phyloP scores from a whole-genome alignment of 352 stramenopile genomes.

The Aphanomyces euteiches region DNA sequence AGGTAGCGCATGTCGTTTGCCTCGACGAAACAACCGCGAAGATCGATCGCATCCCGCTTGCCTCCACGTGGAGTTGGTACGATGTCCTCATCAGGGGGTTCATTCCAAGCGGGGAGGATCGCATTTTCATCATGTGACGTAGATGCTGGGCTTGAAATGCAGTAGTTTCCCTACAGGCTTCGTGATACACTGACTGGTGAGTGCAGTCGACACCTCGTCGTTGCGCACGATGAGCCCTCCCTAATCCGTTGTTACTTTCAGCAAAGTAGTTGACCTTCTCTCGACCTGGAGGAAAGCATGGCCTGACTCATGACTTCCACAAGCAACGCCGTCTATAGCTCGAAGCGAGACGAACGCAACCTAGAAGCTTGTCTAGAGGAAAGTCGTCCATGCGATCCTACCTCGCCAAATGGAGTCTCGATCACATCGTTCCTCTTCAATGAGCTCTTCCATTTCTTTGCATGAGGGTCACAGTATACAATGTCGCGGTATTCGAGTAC shows the following conservation, averaged over 20 bases:
- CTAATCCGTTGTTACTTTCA: conserved; percentile 30
- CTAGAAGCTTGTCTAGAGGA: conserved; percentile 29
- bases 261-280: neutral
- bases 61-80: neutral
- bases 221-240: conserved; percentile 41
- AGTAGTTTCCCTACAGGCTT: conserved; percentile 30
- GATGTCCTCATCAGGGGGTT: neutral
- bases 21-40: conserved; percentile 55
- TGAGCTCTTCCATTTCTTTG: conserved; percentile 41
- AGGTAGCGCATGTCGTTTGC: conserved; percentile 44
- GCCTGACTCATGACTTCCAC: conserved; percentile 45
- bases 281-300: conserved; percentile 49
- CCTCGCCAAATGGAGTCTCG: conserved; percentile 50
- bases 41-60: conserved; percentile 36
- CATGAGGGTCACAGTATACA: conserved; percentile 48
- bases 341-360: conserved; percentile 44
- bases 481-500: conserved; percentile 46
- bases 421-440: conserved; percentile 45
- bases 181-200: neutral
- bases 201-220: conserved; percentile 30
- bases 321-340: conserved; percentile 48
- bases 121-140: conserved; percentile 5
- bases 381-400: conserved; percentile 17
- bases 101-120: conserved; percentile 24
- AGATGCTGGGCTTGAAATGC: conserved; percentile 18